These are phyloP conservation scores for Trichoderma polysporum DNA, from an alignment of 2,329 filamentous ascomycete species.

Conservation along the genomic window DNA sequence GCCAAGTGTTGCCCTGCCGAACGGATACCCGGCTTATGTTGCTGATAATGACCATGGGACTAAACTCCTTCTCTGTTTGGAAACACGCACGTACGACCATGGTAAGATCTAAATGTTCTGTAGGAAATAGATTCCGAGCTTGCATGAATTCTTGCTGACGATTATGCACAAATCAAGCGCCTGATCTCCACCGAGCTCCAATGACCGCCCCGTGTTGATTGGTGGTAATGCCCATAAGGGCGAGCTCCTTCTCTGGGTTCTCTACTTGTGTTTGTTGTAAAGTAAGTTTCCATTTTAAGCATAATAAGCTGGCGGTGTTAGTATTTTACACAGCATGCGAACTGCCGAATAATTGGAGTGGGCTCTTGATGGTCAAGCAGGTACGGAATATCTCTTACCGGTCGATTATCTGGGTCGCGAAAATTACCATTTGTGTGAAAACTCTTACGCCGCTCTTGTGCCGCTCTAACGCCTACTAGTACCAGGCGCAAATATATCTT, in stretches of 20 bases:
- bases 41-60: neutral
- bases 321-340: neutral
- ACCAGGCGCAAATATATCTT: no score
- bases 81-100: neutral
- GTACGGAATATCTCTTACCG: neutral
- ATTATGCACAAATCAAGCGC: neutral
- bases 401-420: neutral
- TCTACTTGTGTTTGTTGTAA: neutral
- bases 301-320: neutral
- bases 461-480: no score
- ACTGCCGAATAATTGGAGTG: neutral
- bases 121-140: neutral
- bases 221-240: no score
- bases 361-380: neutral
- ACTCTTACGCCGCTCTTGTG: neutral
- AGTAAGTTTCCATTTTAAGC: neutral
- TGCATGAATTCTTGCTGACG: neutral
- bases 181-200: neutral
- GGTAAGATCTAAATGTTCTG: neutral
- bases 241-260: no score
- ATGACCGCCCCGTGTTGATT: neutral
- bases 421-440: neutral
- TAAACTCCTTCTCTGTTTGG: slow-evolving; percentile 1
- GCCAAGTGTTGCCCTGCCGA: neutral
- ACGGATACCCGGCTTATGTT: neutral